Base-by-base conservation (phyloP, 2,329 filamentous ascomycete genomes). In the Aspergillus carbonarius region DNA sequence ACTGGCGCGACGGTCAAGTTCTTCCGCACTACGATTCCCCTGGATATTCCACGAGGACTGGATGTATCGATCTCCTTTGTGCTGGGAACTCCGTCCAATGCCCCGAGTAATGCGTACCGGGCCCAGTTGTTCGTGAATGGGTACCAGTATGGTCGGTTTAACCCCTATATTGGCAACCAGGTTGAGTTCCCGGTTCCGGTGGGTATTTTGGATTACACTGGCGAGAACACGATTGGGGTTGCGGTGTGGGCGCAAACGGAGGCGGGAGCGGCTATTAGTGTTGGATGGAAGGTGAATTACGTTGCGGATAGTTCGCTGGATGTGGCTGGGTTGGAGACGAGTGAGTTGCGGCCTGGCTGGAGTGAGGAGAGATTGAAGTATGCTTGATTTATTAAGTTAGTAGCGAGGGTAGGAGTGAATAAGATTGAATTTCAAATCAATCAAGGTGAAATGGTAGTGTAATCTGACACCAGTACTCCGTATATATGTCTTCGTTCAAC, bases 111-210 rank as follows among this genome's bases (percentile, higher is more conserved):
- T 15, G 76, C 78, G 0, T 78, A 83, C 12, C 78, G 85, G 10
- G 82, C 80, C 0, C 79, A 85, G 64, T 68, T 88, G 2, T 88
- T 85, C 56, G 80, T 88, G n/a, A 88, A 88, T 56, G 85, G 85
- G 0, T 88, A 87, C 64, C 85, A 87, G 66, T 88, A 85, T 63
- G 85, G 82, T 1, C 79, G 83, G 7, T 88, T 82, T 65, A 82
- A 83, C 59, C 84, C 85, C 0, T 79, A 82, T 51, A 84, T 88
- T 39, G 86, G 86, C 0, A 83, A 86, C 48, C 85, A 88, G 72
- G 76, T 82, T 15, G 75, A 79, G 15, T 88, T 85, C 64, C 85
- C 85, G 0, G 82, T 88, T 1, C 85, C 83, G 1, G 81, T 82
- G 0, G 85, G 85, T 0, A 75, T 88, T 5, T 70, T 87, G 8